Base-by-base conservation (phyloP, 139 green algal genomes). In the Volvox africanus region DNA sequence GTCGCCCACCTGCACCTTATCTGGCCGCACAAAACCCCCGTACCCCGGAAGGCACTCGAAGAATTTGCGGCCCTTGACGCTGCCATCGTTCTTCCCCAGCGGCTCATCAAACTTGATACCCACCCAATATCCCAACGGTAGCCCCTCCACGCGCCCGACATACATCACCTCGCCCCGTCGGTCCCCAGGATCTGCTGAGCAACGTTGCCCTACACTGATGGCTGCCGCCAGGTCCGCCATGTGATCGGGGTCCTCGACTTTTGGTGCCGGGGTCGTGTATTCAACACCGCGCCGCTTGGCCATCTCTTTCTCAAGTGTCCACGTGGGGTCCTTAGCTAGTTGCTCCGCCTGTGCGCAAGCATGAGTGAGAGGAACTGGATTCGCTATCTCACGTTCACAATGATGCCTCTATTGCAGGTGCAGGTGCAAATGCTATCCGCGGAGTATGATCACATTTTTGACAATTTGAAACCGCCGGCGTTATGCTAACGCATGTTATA, bases 101-200 rank as follows among this genome's bases (percentile, higher is more conserved):
- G 98, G 98, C 94, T 99, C 98, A 88, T 99, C 98, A 79, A 98
- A 99, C 82, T 97, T 76, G 21, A 99, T 93, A 14, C 98, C 98
- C 22, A 99, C 94, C 98, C 98, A 99, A 22, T 88, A 98, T 0
- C 97, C 97, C 55, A 92, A 71, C 20, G 96, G 94, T 77, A 99
- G 90, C 22, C 94, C 95, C 65, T 96, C 89, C 37, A 96, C 88
- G 18, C 94, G 91, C 19, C 97, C 97, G 28, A 99, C 96, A 89
- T 93, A 97, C 95, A 88, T 96, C 82, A 99, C 96, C 32, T 94
- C 92, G 1, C 98, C 98, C 22, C 98, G 91, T 83, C 97, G 97
- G 77, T 95, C 97, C 0, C 98, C 98, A n/a, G 98, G 97, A n/a
- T 96, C 93, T 55, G 99, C 97, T 82, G 97, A 95, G 92, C 98